Percentiles rank a stretch among this genome's conserved stretches.
These are phyloP conservation scores for Chimonanthus praecox DNA, from an alignment of 164 flowering plant species.

Conservation along the genomic window DNA sequence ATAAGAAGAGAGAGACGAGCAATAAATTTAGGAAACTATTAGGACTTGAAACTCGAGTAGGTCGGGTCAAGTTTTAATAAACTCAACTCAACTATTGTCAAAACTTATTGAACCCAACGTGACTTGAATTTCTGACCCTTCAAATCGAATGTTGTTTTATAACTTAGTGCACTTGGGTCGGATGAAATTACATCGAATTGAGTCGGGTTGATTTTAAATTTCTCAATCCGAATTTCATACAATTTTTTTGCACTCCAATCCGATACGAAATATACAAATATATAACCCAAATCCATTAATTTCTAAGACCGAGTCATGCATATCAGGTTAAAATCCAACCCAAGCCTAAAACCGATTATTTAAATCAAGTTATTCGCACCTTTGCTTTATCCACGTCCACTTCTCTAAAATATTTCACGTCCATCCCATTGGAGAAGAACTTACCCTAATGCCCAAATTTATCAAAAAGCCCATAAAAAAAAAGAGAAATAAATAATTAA, in stretches of 20 bases:
- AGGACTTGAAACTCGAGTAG: too few species aligned
- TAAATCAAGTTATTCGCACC: background rate
- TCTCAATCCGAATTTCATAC: background rate
- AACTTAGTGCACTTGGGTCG: background rate
- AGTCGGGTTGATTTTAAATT: background rate
- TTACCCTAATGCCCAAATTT: conserved; percentile 8
- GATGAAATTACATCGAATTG: background rate
- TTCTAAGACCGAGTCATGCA: background rate
- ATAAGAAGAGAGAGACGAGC: too few species aligned
- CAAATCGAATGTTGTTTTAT: too few species aligned
- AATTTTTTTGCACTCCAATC: background rate
- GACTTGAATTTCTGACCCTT: background rate
- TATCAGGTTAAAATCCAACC: background rate
- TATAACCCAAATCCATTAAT: too few species aligned
- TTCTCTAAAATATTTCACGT: conserved; percentile 4
- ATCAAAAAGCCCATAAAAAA: background rate
- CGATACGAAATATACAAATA: too few species aligned
- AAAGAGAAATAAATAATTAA: background rate
- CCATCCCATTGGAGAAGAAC: conserved; percentile 15
- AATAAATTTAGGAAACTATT: too few species aligned
- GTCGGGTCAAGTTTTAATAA: background rate
- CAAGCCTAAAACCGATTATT: background rate
- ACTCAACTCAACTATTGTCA: background rate
- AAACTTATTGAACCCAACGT: background rate
- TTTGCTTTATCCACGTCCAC: background rate